phyloP scores from a whole-genome alignment of 2,329 filamentous ascomycete species.

The Colletotrichum liriopes region DNA sequence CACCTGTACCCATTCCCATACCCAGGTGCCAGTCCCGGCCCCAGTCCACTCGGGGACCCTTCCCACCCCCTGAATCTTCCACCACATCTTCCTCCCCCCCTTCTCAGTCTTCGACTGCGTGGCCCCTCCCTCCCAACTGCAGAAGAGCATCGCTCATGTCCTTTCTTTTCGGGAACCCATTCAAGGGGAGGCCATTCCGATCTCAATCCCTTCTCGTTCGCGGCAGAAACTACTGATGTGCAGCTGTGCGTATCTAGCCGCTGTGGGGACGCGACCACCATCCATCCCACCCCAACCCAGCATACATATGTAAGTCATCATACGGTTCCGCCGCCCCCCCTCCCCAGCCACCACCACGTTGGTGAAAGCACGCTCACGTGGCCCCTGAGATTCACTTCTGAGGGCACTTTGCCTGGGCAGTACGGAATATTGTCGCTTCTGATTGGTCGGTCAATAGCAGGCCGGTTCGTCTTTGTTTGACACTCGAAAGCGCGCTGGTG shows the following conservation, averaged over 20 bases:
- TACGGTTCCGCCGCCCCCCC: slow-evolving; percentile 8
- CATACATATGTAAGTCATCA: slow-evolving; percentile 44
- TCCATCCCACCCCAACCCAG: slow-evolving; percentile 8
- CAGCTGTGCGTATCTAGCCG: slow-evolving; percentile 36
- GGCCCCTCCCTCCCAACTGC: slow-evolving; percentile 24
- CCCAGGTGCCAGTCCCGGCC: slow-evolving; percentile 5
- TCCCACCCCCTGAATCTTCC: slow-evolving; percentile 18
- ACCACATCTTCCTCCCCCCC: slow-evolving; percentile 1
- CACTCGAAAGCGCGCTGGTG: not conserved
- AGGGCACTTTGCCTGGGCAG: not conserved
- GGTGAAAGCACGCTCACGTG: not conserved
- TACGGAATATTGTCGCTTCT: not conserved
- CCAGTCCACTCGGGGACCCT: slow-evolving; percentile 5
- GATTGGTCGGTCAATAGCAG: not conserved
- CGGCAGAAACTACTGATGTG: slow-evolving; percentile 30
- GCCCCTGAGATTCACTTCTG: not conserved
- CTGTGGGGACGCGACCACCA: slow-evolving; percentile 35
- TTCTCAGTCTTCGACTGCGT: slow-evolving; percentile 6
- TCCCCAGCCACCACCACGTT: not conserved
- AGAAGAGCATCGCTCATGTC: slow-evolving; percentile 41
- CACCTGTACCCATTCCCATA: not conserved
- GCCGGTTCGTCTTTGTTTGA: not conserved
- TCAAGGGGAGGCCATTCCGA: slow-evolving; percentile 27
- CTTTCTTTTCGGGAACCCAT: slow-evolving; percentile 32
- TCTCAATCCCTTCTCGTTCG: slow-evolving; percentile 27